These are phyloP conservation scores for Citrus glauca DNA, from an alignment of 345 rosid genomes.

Conservation along the genomic window DNA sequence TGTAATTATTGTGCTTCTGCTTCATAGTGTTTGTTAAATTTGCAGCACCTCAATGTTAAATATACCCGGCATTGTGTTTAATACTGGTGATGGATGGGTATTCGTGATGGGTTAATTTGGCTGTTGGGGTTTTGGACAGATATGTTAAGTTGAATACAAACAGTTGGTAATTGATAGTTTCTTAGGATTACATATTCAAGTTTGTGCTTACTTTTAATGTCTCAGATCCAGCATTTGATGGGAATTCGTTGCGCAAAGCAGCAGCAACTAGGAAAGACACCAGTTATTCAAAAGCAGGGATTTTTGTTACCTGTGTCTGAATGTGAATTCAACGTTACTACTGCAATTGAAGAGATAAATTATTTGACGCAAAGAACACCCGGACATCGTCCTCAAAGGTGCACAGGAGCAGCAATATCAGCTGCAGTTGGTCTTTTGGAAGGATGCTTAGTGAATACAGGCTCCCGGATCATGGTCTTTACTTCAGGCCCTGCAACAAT, in stretches of 20 bases:
- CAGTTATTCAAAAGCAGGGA: slow-evolving; percentile 60
- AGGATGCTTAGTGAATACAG: slow-evolving; percentile 57
- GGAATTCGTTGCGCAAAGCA: slow-evolving; percentile 45
- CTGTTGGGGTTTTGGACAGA: neutral
- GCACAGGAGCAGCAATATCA: slow-evolving; percentile 83
- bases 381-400: slow-evolving; percentile 78
- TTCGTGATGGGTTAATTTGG: neutral
- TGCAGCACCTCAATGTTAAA: neutral
- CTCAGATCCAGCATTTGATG: slow-evolving; percentile 61
- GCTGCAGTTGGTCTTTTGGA: slow-evolving; percentile 77
- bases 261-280: slow-evolving; percentile 49
- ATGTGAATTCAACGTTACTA: slow-evolving; percentile 73
- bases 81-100: neutral
- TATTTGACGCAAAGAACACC: slow-evolving; percentile 28
- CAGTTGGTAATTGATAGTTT: neutral
- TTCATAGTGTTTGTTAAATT: too few species aligned
- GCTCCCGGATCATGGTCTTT: slow-evolving; percentile 86
- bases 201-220: neutral
- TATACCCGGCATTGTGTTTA: neutral
- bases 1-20: neutral
- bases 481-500: slow-evolving; percentile 91
- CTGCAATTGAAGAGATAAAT: slow-evolving; percentile 74
- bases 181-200: neutral
- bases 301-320: slow-evolving; percentile 71
- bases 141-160: neutral